phyloP scores from a whole-genome alignment of 2,329 filamentous ascomycete genomes.

The Gnomoniopsis smithogilvyi region DNA sequence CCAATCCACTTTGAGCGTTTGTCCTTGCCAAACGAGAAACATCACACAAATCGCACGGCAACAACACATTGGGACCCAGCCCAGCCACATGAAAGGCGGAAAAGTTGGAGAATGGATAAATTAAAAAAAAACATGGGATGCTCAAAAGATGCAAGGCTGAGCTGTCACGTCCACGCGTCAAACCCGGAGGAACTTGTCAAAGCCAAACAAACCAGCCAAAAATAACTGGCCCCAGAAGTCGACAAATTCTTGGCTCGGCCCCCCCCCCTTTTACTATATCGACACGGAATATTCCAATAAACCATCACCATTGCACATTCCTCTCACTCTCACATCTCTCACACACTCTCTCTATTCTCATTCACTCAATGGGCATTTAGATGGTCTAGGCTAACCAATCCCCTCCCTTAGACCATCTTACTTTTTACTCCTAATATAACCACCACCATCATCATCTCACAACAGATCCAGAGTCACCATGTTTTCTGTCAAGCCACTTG shows the following conservation, averaged over 20 bases:
- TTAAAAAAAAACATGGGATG: neutral
- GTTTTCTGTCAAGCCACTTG: conserved; percentile 16
- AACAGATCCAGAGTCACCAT: conserved; percentile 1
- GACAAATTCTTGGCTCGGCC: neutral
- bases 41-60: neutral
- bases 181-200: neutral
- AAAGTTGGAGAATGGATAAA: too few species aligned
- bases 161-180: neutral
- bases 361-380: too few species aligned
- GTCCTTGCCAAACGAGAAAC: neutral
- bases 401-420: conserved; percentile 6
- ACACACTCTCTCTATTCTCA: neutral
- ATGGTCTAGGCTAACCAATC: conserved; percentile 7
- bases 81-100: neutral
- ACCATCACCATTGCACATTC: neutral
- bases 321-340: neutral
- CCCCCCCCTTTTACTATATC: neutral
- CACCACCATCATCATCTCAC: neutral
- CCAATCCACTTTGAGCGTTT: neutral
- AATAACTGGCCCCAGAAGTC: neutral
- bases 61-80: neutral
- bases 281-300: neutral
- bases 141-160: neutral
- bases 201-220: neutral
- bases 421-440: conserved; percentile 1